These are phyloP conservation scores for Dichomitus squalens DNA, from an alignment of 1,284 basidiomycete genomes.

Conservation along the genomic window DNA sequence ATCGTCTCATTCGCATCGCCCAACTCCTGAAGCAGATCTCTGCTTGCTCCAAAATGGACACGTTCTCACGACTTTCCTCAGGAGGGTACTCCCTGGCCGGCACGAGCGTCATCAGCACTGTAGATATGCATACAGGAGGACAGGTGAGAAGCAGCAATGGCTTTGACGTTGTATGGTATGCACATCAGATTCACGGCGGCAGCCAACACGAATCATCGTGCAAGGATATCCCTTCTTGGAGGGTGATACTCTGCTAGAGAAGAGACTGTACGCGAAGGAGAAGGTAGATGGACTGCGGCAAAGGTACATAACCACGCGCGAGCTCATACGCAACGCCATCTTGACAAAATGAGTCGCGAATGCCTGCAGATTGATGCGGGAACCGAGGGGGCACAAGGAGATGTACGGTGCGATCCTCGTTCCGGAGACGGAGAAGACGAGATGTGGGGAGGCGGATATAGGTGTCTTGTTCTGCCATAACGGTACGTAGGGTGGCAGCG, in stretches of 20 bases:
- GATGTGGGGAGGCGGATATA: constrained; percentile 40
- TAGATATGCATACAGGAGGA: constrained; percentile 45
- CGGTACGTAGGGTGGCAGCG: constrained; percentile 25
- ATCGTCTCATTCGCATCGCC: neutral
- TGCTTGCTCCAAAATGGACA: constrained; percentile 25
- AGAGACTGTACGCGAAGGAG: constrained; percentile 34
- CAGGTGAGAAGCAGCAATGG: constrained; percentile 33
- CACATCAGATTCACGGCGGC: neutral
- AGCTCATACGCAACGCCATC: too few species aligned
- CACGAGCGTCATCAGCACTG: constrained; percentile 29
- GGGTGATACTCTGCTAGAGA: constrained; percentile 39
- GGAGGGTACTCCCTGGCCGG: neutral
- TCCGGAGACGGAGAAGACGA: constrained; percentile 40
- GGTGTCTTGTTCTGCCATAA: constrained; percentile 51
- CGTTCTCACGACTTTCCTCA: constrained; percentile 22
- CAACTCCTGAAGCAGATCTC: neutral
- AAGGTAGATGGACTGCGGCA: constrained; percentile 36
- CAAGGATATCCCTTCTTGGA: constrained; percentile 37
- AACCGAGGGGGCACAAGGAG: constrained; percentile 46
- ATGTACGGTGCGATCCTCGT: constrained; percentile 51
- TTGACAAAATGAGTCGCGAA: too few species aligned
- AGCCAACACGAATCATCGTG: constrained; percentile 45
- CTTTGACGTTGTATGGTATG: neutral
- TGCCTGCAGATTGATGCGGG: constrained; percentile 38
- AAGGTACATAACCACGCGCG: constrained; percentile 21